phyloP scores from a whole-genome alignment of 208 protist genomes.

The Acanthamoeba triangularis region DNA sequence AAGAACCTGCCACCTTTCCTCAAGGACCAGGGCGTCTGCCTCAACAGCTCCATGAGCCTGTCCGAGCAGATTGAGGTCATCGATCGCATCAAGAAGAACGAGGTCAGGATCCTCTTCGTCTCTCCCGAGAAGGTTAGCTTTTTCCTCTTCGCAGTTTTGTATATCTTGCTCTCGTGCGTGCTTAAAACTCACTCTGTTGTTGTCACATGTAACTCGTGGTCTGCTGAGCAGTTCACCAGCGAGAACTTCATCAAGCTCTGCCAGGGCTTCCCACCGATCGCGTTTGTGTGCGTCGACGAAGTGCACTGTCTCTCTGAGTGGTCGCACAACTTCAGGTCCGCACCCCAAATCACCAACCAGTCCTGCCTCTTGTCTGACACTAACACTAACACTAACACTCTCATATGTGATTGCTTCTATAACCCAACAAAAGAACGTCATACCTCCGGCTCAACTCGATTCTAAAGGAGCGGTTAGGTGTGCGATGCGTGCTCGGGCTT shows the following conservation, averaged over 20 bases:
- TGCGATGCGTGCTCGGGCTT: slow-evolving; percentile 33
- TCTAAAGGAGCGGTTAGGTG: neutral
- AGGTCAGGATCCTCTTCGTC: neutral
- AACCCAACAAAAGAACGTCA: neutral
- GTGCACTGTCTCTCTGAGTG: slow-evolving; percentile 98
- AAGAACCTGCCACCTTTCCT: slow-evolving; percentile 82
- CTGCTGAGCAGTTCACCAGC: slow-evolving; percentile 20
- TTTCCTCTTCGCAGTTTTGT: slow-evolving; percentile 77
- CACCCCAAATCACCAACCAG: too few species aligned
- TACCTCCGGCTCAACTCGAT: slow-evolving; percentile 49
- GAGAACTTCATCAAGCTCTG: slow-evolving; percentile 78
- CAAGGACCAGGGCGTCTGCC: slow-evolving; percentile 76
- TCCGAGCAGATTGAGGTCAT: slow-evolving; percentile 31
- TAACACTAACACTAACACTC: too few species aligned
- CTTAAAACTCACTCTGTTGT: too few species aligned
- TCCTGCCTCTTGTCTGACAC: neutral
- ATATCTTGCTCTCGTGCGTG: too few species aligned
- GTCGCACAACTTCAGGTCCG: slow-evolving; percentile 96
- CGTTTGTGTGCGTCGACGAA: slow-evolving; percentile 95
- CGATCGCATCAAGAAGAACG: slow-evolving; percentile 14
- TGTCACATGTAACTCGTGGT: too few species aligned
- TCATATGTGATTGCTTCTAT: too few species aligned
- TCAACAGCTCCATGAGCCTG: neutral
- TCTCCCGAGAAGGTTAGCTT: neutral
- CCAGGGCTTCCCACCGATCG: slow-evolving; percentile 74